phyloP scores from a whole-genome alignment of 1,284 basidiomycete genomes.

The Xerocomus amazonicus region DNA sequence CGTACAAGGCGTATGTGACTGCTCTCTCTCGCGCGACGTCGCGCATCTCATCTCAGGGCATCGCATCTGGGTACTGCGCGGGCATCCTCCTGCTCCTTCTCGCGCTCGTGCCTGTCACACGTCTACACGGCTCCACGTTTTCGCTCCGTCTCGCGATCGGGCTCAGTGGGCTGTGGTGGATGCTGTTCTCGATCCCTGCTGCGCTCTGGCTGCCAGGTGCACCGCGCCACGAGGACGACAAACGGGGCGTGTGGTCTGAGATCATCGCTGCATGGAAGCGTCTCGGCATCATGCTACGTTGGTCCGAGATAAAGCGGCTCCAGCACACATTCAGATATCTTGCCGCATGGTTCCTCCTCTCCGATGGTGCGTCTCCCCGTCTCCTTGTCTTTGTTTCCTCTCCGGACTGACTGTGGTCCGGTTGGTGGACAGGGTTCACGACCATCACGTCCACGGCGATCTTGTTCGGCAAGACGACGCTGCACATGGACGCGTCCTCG shows the following conservation, averaged over 20 bases:
- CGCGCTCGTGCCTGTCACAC: conserved; percentile 69
- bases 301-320: conserved; percentile 58
- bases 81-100: conserved; percentile 71
- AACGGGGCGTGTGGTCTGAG: conserved; percentile 50
- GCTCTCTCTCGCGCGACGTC: conserved; percentile 69
- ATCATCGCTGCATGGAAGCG: conserved; percentile 63
- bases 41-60: conserved; percentile 77
- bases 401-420: neutral
- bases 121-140: conserved; percentile 66
- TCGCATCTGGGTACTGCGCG: conserved; percentile 78
- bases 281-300: conserved; percentile 65
- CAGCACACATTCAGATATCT: conserved; percentile 86
- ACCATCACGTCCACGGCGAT: conserved; percentile 82
- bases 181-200: conserved; percentile 71
- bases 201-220: conserved; percentile 62
- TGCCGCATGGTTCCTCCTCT: conserved; percentile 87
- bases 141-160: conserved; percentile 76
- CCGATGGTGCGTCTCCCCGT: conserved; percentile 63
- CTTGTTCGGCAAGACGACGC: conserved; percentile 76
- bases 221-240: conserved; percentile 9
- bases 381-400: no score
- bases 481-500: conserved; percentile 69
- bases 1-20: conserved; percentile 40
- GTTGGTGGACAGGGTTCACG: conserved; percentile 57
- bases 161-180: conserved; percentile 83